These are phyloP conservation scores for Dactylonectria estremocensis DNA, from an alignment of 2,329 filamentous ascomycete species.

Conservation along the genomic window DNA sequence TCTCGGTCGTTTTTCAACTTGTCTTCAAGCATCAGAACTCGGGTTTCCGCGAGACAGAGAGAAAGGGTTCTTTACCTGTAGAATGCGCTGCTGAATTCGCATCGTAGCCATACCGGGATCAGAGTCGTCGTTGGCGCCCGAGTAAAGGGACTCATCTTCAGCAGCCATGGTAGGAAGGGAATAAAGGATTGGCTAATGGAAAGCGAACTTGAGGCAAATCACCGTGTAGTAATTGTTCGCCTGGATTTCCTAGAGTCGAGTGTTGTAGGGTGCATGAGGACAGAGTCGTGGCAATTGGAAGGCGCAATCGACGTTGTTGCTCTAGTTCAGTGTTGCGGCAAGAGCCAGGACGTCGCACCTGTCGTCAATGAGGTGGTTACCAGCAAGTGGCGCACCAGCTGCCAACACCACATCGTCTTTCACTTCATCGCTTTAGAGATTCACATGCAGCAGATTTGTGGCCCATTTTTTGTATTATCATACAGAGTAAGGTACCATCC, in stretches of 20 bases:
- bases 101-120: constrained; percentile 45
- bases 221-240: background rate
- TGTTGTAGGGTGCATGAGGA: background rate
- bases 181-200: background rate
- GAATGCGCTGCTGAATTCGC: constrained; percentile 48
- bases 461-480: constrained; percentile 55
- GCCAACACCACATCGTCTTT: constrained; percentile 13
- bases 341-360: background rate
- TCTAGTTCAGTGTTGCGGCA: background rate
- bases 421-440: background rate
- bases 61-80: constrained; percentile 38
- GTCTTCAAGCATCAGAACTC: constrained; percentile 1
- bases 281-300: background rate
- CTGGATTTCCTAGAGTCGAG: background rate
- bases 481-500: constrained; percentile 51
- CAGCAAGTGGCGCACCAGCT: constrained; percentile 12
- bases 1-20: constrained; percentile 53
- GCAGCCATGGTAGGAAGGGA: constrained; percentile 28
- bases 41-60: background rate
- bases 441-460: constrained; percentile 43
- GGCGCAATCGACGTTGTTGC: background rate
- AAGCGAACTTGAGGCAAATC: background rate
- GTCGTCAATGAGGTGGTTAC: background rate
- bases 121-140: constrained; percentile 37
- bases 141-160: constrained; percentile 34